Evolutionary conservation across 768 basidiomycete species (phyloP).

Genomic region (Collybia mongolica): DNA sequence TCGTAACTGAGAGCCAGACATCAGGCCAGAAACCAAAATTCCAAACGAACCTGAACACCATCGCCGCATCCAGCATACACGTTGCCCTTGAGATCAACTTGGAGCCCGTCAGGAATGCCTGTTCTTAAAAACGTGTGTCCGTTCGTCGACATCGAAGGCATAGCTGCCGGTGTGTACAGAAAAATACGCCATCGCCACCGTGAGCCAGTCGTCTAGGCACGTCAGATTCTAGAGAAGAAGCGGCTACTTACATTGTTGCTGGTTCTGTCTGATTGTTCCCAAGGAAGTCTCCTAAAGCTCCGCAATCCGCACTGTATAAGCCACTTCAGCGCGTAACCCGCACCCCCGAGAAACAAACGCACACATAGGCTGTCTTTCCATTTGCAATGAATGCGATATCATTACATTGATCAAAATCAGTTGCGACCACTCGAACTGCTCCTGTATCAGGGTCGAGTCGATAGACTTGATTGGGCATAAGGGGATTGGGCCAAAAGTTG

Average conservation of each 20-base stretch:
- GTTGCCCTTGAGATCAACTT: constrained; percentile 62
- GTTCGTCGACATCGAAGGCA: constrained; percentile 62
- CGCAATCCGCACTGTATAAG: constrained; percentile 47
- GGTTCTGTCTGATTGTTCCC: constrained; percentile 58
- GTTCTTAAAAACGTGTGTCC: constrained; percentile 54
- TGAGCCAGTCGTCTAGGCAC: neutral
- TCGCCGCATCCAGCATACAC: constrained; percentile 68
- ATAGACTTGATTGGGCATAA: constrained; percentile 76
- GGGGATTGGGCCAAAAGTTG: constrained; percentile 63
- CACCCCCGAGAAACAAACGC: constrained; percentile 6
- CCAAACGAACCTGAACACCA: constrained; percentile 51
- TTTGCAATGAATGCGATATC: constrained; percentile 70
- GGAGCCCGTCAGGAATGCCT: constrained; percentile 66
- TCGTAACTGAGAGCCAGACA: neutral
- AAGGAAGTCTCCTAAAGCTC: constrained; percentile 38
- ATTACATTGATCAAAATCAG: constrained; percentile 69
- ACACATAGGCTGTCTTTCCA: constrained; percentile 67
- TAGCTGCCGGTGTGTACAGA: constrained; percentile 40
- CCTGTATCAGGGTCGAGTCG: constrained; percentile 67
- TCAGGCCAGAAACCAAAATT: neutral
- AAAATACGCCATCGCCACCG: neutral
- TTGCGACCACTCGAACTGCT: constrained; percentile 68
- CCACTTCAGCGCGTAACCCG: no score
- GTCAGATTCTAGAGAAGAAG: no score
- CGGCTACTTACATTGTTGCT: constrained; percentile 57